A percentile compares a stretch with the other conserved stretches of the same genome.
These are phyloP conservation scores for Arxiozyma bovina DNA, from an alignment of 1,139 yeast genomes.

Conservation along the genomic window DNA sequence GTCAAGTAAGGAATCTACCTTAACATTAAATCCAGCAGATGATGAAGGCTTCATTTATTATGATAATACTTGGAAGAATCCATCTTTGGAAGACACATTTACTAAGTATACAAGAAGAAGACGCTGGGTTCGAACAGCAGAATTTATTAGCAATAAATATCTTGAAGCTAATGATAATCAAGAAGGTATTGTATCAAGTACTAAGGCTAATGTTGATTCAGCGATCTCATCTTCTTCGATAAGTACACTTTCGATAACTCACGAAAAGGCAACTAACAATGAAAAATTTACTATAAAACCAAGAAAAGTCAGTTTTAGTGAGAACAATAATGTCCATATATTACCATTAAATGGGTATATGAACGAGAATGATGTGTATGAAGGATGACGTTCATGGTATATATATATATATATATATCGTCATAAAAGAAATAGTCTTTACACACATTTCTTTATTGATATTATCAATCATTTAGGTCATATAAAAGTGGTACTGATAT, in stretches of 20 bases:
- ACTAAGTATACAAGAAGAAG: slow-evolving; percentile 89
- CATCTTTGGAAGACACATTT: slow-evolving; percentile 79
- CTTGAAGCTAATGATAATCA: neutral
- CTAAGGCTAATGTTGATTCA: neutral
- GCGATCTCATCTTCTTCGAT: neutral
- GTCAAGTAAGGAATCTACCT: slow-evolving; percentile 54
- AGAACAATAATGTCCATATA: slow-evolving; percentile 22
- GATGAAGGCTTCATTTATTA: slow-evolving; percentile 85
- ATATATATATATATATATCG: too few species aligned
- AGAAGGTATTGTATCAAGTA: neutral
- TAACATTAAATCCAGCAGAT: slow-evolving; percentile 65
- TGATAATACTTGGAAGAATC: slow-evolving; percentile 92
- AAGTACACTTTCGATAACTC: neutral
- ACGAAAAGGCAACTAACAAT: neutral
- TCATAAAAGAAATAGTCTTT: too few species aligned
- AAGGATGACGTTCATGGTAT: neutral
- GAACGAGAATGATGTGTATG: neutral
- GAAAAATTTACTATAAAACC: neutral
- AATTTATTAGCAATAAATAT: slow-evolving; percentile 40
- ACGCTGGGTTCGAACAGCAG: slow-evolving; percentile 94
- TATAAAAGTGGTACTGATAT: too few species aligned
- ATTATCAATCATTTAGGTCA: neutral
- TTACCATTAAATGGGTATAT: slow-evolving; percentile 14
- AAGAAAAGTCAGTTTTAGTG: slow-evolving; percentile 28
- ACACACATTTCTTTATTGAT: neutral